Percentiles rank a stretch among this genome's conserved stretches.
phyloP scores from a whole-genome alignment of 2,329 filamentous ascomycete species.

The Diaporthe amygdali region DNA sequence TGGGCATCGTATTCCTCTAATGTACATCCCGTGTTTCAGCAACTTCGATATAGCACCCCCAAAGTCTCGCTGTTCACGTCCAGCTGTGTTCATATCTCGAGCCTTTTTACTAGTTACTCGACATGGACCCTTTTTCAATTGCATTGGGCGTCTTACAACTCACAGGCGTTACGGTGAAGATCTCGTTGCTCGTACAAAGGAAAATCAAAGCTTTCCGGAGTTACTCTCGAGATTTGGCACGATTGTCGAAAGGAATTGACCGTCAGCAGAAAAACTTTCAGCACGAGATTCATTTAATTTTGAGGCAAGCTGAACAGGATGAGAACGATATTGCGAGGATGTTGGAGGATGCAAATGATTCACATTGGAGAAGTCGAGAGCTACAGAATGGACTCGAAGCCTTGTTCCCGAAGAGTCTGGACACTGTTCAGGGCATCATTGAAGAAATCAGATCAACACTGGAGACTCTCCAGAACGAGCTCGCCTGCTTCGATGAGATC shows the following conservation, averaged over 20 bases:
- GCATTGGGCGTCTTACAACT: background rate
- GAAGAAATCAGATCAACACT: background rate
- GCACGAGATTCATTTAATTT: conserved; percentile 7
- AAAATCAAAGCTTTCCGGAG: conserved; percentile 12
- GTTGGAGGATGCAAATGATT: background rate
- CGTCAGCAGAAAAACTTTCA: background rate
- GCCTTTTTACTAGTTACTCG: background rate
- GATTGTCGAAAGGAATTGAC: background rate
- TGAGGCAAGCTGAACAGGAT: background rate
- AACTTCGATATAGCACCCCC: too few species aligned
- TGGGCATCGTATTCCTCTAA: too few species aligned
- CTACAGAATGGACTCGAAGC: background rate
- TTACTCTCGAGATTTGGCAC: background rate
- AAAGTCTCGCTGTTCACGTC: too few species aligned
- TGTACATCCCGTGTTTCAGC: too few species aligned
- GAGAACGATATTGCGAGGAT: background rate
- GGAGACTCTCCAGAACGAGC: background rate
- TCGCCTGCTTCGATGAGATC: background rate
- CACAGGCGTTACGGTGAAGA: background rate
- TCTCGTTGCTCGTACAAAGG: background rate
- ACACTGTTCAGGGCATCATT: background rate
- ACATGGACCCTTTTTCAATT: conserved; percentile 19
- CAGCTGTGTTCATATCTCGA: too few species aligned
- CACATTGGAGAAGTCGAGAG: background rate
- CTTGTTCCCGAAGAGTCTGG: background rate